Conservation (phyloP, 768 basidiomycete species). For the Leccinum truebloodii region DNA sequence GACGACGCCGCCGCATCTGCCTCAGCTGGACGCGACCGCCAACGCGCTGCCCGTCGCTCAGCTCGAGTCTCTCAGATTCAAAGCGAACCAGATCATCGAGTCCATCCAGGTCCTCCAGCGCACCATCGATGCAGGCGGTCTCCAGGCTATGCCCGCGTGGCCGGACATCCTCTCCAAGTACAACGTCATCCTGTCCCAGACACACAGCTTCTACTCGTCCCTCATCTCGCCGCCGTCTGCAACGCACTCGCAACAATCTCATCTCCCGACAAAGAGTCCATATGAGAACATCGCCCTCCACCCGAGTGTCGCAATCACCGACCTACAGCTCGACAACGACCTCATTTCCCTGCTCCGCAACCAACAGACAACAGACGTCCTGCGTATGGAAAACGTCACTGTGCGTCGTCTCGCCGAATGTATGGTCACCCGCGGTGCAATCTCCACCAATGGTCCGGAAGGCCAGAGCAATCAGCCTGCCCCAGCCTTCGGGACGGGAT, state of each 20-base stretch:
- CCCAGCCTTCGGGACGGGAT: slow-evolving; percentile 23
- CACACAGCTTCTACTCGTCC: slow-evolving; percentile 71
- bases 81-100: slow-evolving; percentile 77
- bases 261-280: slow-evolving; percentile 28
- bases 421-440: slow-evolving; percentile 58
- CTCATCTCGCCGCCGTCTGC: slow-evolving; percentile 44
- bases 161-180: slow-evolving; percentile 87
- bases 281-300: slow-evolving; percentile 72
- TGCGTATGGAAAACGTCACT: slow-evolving; percentile 68
- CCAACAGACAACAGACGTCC: slow-evolving; percentile 76
- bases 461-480: slow-evolving; percentile 33
- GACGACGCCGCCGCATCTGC: slow-evolving; percentile 3
- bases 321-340: slow-evolving; percentile 70
- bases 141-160: slow-evolving; percentile 73
- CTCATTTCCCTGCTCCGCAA: slow-evolving; percentile 75
- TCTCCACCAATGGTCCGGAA: slow-evolving; percentile 46
- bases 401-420: slow-evolving; percentile 70
- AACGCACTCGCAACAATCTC: slow-evolving; percentile 17
- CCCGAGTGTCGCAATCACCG: slow-evolving; percentile 56
- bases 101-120: slow-evolving; percentile 66
- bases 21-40: slow-evolving; percentile 24
- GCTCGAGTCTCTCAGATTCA: slow-evolving; percentile 76
- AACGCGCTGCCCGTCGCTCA: slow-evolving; percentile 60
- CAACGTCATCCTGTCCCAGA: slow-evolving; percentile 81
- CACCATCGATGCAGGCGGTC: slow-evolving; percentile 59